Evolutionary conservation across 2,329 filamentous ascomycete genomes (phyloP).

Genomic region (Diaporthe velutina): DNA sequence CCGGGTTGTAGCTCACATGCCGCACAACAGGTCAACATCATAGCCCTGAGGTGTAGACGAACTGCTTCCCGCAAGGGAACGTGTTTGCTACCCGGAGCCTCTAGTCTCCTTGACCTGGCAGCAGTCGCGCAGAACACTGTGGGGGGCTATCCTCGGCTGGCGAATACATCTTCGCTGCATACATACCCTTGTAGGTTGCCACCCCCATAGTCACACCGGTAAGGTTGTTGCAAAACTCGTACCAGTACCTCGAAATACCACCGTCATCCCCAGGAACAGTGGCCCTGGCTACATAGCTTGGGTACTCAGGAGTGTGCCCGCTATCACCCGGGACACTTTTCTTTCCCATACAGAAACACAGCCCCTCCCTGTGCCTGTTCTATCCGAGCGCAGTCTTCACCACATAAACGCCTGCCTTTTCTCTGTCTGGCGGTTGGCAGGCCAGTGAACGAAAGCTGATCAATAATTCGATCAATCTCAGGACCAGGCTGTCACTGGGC

Average conservation of each 20-base stretch:
- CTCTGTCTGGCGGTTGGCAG: constrained; percentile 7
- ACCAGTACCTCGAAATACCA: constrained; percentile 31
- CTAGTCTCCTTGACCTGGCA: constrained; percentile 12
- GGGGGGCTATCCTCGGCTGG: constrained; percentile 21
- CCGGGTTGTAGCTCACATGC: background rate
- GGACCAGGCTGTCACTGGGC: constrained; percentile 28
- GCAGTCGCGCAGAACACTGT: constrained; percentile 26
- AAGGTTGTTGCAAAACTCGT: constrained; percentile 26
- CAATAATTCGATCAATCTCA: constrained; percentile 16
- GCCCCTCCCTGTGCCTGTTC: constrained; percentile 19
- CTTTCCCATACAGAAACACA: constrained; percentile 25
- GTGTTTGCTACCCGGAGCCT: constrained; percentile 2
- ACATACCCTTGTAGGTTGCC: constrained; percentile 30
- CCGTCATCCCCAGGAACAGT: constrained; percentile 5
- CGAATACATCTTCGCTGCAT: constrained; percentile 31
- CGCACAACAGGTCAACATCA: background rate
- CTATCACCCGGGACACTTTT: constrained; percentile 17
- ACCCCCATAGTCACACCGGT: constrained; percentile 35
- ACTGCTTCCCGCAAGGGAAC: constrained; percentile 11
- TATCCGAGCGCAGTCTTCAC: constrained; percentile 26
- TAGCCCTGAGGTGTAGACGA: background rate
- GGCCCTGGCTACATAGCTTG: constrained; percentile 19
- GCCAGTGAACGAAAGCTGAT: constrained; percentile 21
- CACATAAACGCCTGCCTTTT: constrained; percentile 13
- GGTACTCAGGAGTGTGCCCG: constrained; percentile 22